Conservation (phyloP, 768 basidiomycete species). For the Collybiopsis luxurians region DNA sequence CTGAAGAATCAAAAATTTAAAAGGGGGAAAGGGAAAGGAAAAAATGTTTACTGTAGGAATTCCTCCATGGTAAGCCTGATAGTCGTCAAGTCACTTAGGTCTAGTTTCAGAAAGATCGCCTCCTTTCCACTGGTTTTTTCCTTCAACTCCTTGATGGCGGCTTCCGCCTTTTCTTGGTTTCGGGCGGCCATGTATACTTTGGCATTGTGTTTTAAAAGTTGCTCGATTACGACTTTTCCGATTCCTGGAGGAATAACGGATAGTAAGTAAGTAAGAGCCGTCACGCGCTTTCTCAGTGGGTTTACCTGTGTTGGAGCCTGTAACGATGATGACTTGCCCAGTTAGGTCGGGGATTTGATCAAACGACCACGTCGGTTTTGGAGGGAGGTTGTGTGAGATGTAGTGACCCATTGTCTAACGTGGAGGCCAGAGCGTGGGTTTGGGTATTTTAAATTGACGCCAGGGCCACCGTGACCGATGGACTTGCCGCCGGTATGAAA, state of each 20-base stretch:
- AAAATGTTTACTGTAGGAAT: conserved; percentile 31
- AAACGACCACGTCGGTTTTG: conserved; percentile 24
- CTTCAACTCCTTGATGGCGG: conserved; percentile 53
- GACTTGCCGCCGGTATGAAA: too few species aligned
- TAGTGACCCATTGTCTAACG: background rate
- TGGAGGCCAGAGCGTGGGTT: too few species aligned
- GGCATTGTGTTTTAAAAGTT: conserved; percentile 54
- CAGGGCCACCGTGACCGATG: too few species aligned
- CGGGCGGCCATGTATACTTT: conserved; percentile 64
- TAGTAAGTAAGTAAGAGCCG: too few species aligned
- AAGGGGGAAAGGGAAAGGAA: background rate
- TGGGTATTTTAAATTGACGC: too few species aligned
- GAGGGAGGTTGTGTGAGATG: background rate
- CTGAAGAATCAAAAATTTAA: background rate
- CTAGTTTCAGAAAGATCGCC: conserved; percentile 38
- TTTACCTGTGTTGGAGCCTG: conserved; percentile 41
- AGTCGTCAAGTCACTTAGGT: conserved; percentile 38
- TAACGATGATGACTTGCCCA: conserved; percentile 44
- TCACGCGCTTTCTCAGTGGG: conserved; percentile 3
- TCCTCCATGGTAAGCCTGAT: conserved; percentile 39
- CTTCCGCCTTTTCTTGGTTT: conserved; percentile 38
- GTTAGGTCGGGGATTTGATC: conserved; percentile 40
- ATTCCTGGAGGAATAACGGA: too few species aligned
- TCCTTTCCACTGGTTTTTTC: conserved; percentile 45
- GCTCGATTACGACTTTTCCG: conserved; percentile 62